Percentiles rank a stretch among this genome's conserved stretches.
Evolutionary conservation across 2,329 filamentous ascomycete genomes (phyloP).

Genomic region (Pyrenochaeta sp.): DNA sequence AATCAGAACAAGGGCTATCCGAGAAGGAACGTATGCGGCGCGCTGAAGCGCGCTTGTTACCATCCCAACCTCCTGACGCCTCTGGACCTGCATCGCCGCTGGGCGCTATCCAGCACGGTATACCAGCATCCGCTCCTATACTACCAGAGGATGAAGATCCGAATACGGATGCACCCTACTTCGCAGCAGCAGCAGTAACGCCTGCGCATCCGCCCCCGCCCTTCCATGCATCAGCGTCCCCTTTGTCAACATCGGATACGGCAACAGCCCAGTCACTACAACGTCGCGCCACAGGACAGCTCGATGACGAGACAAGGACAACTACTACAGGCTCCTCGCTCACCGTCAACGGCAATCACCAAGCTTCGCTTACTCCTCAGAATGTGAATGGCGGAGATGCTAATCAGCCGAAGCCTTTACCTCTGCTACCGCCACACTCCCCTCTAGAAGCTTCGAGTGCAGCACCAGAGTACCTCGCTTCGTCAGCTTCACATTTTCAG

Average conservation of each 20-base stretch:
- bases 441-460: constrained; percentile 21
- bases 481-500: constrained; percentile 43
- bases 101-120: constrained; percentile 41
- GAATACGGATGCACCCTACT: constrained; percentile 29
- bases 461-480: constrained; percentile 37
- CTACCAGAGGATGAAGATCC: constrained; percentile 45
- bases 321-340: constrained; percentile 31
- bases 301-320: constrained; percentile 23
- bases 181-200: constrained; percentile 31
- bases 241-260: constrained; percentile 5
- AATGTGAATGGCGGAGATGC: constrained; percentile 14
- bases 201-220: constrained; percentile 36
- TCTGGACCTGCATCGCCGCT: constrained; percentile 54
- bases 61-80: constrained; percentile 74
- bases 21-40: constrained; percentile 84
- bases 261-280: constrained; percentile 23
- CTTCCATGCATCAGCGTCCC: constrained; percentile 15
- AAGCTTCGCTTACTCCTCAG: constrained; percentile 13
- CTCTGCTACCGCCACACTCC: constrained; percentile 30
- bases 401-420: constrained; percentile 27
- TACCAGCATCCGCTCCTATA: constrained; percentile 48
- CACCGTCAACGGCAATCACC: constrained; percentile 30
- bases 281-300: constrained; percentile 18
- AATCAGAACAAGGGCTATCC: constrained; percentile 69
- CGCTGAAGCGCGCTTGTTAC: constrained; percentile 80